Evolutionary conservation across 306 rosid genomes (phyloP).

Genomic region (Pyrus pyrifolia): DNA sequence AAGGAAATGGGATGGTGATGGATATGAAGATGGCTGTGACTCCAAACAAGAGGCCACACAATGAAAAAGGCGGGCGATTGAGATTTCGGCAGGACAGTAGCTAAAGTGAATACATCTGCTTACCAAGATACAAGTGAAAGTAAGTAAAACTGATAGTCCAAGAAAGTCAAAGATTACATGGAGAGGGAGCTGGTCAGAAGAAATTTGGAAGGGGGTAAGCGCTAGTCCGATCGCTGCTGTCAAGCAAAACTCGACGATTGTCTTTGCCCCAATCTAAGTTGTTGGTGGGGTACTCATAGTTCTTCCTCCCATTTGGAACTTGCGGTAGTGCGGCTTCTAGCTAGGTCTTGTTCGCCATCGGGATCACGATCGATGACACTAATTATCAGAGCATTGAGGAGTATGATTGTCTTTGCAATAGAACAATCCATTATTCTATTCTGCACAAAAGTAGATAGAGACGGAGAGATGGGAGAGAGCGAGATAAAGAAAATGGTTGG

Average conservation of each 20-base stretch:
- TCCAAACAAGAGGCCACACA: not conserved
- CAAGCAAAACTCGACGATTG: not conserved
- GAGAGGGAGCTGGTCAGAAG: too few relatives aligned
- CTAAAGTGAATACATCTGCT: not conserved
- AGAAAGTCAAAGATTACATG: not conserved
- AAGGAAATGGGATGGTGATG: not conserved
- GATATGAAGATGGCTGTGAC: not conserved
- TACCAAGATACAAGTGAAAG: not conserved
- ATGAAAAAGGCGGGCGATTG: not conserved
- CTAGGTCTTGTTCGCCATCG: not conserved
- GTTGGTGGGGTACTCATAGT: too few relatives aligned
- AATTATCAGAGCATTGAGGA: too few relatives aligned
- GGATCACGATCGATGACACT: too few relatives aligned
- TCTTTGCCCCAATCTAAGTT: conserved; percentile 1
- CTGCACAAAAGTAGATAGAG: too few relatives aligned
- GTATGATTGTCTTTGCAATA: too few relatives aligned
- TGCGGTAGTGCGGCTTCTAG: not conserved
- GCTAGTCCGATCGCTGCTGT: not conserved
- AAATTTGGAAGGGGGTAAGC: not conserved
- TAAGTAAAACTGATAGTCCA: not conserved
- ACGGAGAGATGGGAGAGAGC: too few relatives aligned
- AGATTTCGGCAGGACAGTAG: not conserved
- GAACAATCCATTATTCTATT: too few relatives aligned
- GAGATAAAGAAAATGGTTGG: too few relatives aligned
- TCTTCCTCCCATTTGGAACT: too few relatives aligned